phyloP scores from a whole-genome alignment of 495 filamentous ascomycete genomes.

The Tuber brumale region DNA sequence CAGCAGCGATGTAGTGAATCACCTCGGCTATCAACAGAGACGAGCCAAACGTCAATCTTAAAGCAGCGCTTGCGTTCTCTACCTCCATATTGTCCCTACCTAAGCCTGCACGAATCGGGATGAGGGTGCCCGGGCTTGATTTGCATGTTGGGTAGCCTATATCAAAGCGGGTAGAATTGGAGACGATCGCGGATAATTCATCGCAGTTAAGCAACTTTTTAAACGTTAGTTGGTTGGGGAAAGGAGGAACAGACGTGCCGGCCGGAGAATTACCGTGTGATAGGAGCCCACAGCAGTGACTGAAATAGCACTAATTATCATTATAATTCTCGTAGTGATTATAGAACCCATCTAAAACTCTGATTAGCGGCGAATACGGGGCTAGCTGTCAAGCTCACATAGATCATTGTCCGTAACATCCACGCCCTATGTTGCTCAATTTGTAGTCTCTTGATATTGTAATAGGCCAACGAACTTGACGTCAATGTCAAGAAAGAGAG shows the following conservation, averaged over 20 bases:
- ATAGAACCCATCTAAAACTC: conserved; percentile 46
- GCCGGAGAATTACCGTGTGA: conserved; percentile 36
- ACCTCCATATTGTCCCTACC: not conserved
- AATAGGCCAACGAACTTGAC: conserved; percentile 44
- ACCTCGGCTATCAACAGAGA: conserved; percentile 47
- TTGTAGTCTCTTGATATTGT: conserved; percentile 50
- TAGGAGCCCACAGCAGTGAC: conserved; percentile 38
- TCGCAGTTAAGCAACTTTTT: conserved; percentile 43
- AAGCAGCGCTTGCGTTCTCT: conserved; percentile 42
- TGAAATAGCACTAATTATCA: conserved; percentile 43
- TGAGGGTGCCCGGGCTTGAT: conserved; percentile 34
- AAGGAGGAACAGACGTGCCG: not conserved
- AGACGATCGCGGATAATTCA: conserved; percentile 44
- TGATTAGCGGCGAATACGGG: not conserved
- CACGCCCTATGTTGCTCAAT: conserved; percentile 55
- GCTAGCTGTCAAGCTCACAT: conserved; percentile 30
- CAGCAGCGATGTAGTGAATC: conserved; percentile 47
- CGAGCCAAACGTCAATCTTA: conserved; percentile 47
- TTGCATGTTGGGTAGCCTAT: conserved; percentile 45
- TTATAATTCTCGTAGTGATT: conserved; percentile 48
- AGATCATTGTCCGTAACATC: conserved; percentile 52
- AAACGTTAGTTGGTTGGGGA: not conserved
- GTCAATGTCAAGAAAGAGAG: conserved; percentile 44
- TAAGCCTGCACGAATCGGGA: conserved; percentile 14
- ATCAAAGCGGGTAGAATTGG: conserved; percentile 28